Evolutionary conservation across 208 protist genomes (phyloP).

Genomic region (Leishmania lainsoni): DNA sequence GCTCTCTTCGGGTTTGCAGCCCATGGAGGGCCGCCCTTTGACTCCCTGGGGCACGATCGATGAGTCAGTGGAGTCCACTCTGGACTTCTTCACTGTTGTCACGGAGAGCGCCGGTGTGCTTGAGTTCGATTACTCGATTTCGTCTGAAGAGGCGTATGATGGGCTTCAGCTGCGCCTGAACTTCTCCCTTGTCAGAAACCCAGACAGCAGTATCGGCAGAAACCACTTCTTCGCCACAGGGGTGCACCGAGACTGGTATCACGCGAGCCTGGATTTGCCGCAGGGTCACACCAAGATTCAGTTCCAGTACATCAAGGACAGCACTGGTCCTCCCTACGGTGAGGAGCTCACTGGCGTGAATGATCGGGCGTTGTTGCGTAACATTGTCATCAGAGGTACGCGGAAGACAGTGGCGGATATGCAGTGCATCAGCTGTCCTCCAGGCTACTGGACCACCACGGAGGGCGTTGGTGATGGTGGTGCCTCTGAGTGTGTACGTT

Average conservation of each 20-base stretch:
- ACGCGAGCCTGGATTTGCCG: neutral
- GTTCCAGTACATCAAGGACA: conserved; percentile 7
- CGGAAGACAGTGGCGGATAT: neutral
- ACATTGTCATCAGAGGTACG: conserved; percentile 3
- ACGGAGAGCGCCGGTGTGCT: conserved; percentile 2
- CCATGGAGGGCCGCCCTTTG: neutral
- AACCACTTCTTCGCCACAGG: neutral
- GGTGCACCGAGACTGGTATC: neutral
- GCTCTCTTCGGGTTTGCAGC: conserved; percentile 6
- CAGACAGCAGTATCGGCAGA: neutral
- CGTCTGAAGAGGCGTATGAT: conserved; percentile 6
- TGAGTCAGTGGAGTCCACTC: neutral
- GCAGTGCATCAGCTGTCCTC: neutral
- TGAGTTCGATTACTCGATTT: conserved; percentile 13
- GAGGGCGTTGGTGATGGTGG: neutral
- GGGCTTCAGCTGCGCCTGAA: conserved; percentile 5
- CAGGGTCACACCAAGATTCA: neutral
- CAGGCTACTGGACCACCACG: neutral
- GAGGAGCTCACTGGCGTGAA: conserved; percentile 8
- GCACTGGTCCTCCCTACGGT: neutral
- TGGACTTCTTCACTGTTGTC: neutral
- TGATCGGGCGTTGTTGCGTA: conserved; percentile 6
- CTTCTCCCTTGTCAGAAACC: neutral
- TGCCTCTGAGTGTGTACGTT: neutral
- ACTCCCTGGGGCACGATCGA: conserved; percentile 6